Evolutionary conservation across 23 red algal species (phyloP).

Genomic region (Gracilaria domingensis): DNA sequence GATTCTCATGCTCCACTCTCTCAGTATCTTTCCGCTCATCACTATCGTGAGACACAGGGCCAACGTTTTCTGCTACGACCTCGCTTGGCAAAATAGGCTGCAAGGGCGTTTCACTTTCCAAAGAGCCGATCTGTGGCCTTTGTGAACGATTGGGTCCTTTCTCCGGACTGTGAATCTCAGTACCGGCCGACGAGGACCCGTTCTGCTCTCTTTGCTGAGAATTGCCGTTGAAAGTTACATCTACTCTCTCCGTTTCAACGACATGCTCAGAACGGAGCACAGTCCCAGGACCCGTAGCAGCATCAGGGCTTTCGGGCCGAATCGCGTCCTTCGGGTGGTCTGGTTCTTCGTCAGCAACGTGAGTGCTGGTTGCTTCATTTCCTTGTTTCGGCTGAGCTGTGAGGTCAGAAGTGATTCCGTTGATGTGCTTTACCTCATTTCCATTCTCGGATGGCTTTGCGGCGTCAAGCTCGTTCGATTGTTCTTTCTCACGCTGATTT

Average conservation of each 20-base stretch:
- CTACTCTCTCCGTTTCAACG: neutral
- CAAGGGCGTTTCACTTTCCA: neutral
- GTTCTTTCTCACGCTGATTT: neutral
- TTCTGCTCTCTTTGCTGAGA: neutral
- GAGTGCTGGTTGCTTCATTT: neutral
- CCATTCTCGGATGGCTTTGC: neutral
- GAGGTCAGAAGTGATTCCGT: neutral
- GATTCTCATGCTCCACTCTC: neutral
- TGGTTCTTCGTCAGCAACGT: neutral
- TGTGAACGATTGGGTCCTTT: neutral
- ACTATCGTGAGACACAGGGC: neutral
- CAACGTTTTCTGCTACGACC: neutral
- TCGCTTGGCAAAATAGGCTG: neutral
- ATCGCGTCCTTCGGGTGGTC: neutral
- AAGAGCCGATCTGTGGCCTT: neutral
- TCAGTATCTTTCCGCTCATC: neutral
- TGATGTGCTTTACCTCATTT: constrained; percentile 1
- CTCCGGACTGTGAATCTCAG: neutral
- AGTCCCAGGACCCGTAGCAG: neutral
- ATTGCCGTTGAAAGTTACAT: neutral
- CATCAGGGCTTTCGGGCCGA: neutral
- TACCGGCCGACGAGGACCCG: neutral
- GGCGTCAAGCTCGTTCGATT: neutral
- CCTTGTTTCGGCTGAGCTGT: neutral
- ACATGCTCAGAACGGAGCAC: neutral